Base-by-base conservation (phyloP, 345 rosid species). In the Dipteronia sinensis region DNA sequence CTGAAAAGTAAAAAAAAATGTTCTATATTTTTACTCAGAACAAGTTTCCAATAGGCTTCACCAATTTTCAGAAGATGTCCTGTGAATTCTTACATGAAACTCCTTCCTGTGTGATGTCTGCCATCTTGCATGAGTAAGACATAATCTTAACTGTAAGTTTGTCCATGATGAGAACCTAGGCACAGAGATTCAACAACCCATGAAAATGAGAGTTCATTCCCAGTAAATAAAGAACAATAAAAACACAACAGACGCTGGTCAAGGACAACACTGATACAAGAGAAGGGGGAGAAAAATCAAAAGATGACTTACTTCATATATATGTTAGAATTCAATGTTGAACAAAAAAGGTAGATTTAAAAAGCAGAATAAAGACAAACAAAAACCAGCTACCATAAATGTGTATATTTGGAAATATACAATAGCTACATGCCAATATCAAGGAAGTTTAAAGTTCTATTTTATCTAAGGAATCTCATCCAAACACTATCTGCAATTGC, bases 41-140 rank as follows among this genome's bases (percentile, higher is more conserved):
- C 70, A 64, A 44, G 15, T 49, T 25, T 49, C 16, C 0, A 59
- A 59, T 16, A 42, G 16, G n/a, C 13, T n/a, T 67, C 38, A 77
- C 47, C 47, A 70, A 46, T 27, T 27, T 61, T 72, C 75, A 65
- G 71, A 78, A 22, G 22, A 68, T 20, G 22, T 63, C 44, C 40
- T 34, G 46, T 15, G 9, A 59, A 69, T 85, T 80, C 98, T 94
- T 90, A 97, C 99, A 80, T 82, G 98, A 92, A 82, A 97, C 89
- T 83, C 98, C 98, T 87, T 97, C 99, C 79, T 91, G 94, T 12
- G 97, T 89, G 80, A 97, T 91, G 74, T 97, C 98, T 76, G 96
- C 97, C 99, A 94, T 94, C 90, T 94, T 97, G 92, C 98, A 97
- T 46, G 98, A 79, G 69, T 79, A 88, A 38, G 98, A 97, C 98